Percentiles rank a stretch among this genome's conserved stretches.
Evolutionary conservation across 2,329 filamentous ascomycete species (phyloP).

Genomic region (Cercospora berteroae): DNA sequence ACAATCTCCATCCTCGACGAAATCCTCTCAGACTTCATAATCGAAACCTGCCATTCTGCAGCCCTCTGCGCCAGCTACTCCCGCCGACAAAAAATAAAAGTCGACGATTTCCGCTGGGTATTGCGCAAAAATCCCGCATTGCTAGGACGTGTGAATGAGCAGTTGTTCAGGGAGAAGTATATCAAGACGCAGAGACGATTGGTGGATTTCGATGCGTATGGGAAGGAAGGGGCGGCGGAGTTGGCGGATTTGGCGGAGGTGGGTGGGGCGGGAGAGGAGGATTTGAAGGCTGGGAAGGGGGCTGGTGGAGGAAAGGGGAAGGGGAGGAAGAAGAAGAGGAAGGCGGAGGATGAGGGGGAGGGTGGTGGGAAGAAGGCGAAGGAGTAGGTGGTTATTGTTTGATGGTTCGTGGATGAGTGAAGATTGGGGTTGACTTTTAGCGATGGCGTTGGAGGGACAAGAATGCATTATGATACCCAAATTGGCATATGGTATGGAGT

Average conservation of each 20-base stretch:
- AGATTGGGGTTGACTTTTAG: background rate
- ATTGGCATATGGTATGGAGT: background rate
- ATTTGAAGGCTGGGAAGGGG: constrained; percentile 32
- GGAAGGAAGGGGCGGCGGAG: constrained; percentile 50
- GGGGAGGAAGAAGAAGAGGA: constrained; percentile 34
- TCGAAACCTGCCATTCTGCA: constrained; percentile 87
- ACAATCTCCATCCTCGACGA: constrained; percentile 88
- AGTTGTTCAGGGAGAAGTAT: constrained; percentile 82
- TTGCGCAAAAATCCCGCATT: constrained; percentile 81
- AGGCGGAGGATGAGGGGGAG: constrained; percentile 31
- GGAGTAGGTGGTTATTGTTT: background rate
- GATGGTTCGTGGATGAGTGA: background rate
- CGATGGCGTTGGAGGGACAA: background rate
- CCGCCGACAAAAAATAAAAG: constrained; percentile 93
- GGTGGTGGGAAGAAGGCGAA: constrained; percentile 11
- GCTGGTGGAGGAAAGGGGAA: constrained; percentile 22
- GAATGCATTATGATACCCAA: background rate
- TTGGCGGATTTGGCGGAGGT: constrained; percentile 58
- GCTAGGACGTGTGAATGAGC: constrained; percentile 83
- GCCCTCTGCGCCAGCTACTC: constrained; percentile 81
- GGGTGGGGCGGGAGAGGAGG: constrained; percentile 51
- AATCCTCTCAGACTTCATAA: constrained; percentile 94
- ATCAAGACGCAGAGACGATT: constrained; percentile 80
- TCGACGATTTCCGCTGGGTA: constrained; percentile 96
- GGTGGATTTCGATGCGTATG: constrained; percentile 66